Evolutionary conservation across 2,329 filamentous ascomycete species (phyloP), one percentile per base, ranked within the genome.

Genomic region (Teratosphaeria zuluensis): DNA sequence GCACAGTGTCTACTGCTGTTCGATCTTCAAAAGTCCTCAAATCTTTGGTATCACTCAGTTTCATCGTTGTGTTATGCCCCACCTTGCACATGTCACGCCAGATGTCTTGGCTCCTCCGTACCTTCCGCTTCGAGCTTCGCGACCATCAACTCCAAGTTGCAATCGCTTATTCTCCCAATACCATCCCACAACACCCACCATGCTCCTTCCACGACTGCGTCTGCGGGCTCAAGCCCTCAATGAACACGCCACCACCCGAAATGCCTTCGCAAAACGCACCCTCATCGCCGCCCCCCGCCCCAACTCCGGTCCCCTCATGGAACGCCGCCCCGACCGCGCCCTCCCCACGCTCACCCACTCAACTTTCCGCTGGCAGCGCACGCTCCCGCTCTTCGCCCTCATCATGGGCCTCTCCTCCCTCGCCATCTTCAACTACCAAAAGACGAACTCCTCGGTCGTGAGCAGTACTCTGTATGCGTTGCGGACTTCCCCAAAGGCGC

Each of bases 381-480:
- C 90, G 0, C 75, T 96, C 35, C 92, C 92, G 57, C 77, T 95
- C 72, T 97, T 97, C 81, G 72, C 87, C 56, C 74, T 82, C 63
- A 78, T 90, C 63, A 84, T 96, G 66, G 82, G 83, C 54, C 79
- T 81, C 58, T 87, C 86, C 65, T 86, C 86, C 64, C 77, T 95
- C 61, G 90, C 88, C 66, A 96, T 99, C 75, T 97, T 99, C 87
- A 99, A 99, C 82, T 97, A 99, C 83, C 92, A 99, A 74, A 96
- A 96, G 75, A 84, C 86, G 59, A 90, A 89, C n/a, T 90, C 86
- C 30, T 89, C 88, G 57, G 88, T 77, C 48, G 89, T 79, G n/a
- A 85, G 85, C 58, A 90, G 88, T 58, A 94, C 91, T 4, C 83
- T 99, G 31, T 99, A 97, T 79, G 89, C 92, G 1, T 82, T 99